Evolutionary conservation across 495 filamentous ascomycete genomes (phyloP), one percentile per base, ranked within the genome.

Genomic region (Jackrogersella minutella): DNA sequence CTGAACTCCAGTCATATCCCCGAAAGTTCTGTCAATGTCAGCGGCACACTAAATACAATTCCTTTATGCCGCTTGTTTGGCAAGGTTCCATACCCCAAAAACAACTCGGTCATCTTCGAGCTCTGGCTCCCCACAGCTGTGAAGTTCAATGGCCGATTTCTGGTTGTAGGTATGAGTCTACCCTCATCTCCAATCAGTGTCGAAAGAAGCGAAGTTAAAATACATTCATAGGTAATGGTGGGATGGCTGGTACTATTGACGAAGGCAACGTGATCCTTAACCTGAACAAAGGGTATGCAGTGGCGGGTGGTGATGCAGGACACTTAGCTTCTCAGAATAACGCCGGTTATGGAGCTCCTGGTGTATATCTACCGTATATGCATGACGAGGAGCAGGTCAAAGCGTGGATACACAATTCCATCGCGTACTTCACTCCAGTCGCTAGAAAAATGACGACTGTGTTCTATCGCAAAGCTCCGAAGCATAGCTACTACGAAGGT

Each of bases 371-470:
- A 14, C 69, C 74, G 9, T 81, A 73, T 56, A 50, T 80, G 44
- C 68, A 76, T 54, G 64, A 78, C 56, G 3, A 30, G n/a, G 74
- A 69, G 26, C 68, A 80, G 56, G 68, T 73, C 21, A 47, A 65
- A 34, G 77, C 77, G 7, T 82, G 79, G 79, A 80, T 80, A 50
- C 78, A 82, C 41, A 64, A 82, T 28, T 78, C 78, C 5, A 77
- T 80, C 24, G 74, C 76, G 3, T 70, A 77, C 19, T 72, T 78
- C 22, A 79, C 79, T 0, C 64, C 59, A 2, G 31, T 70, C 8
- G 76, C 77, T 3, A 77, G 71, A 17, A 39, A 66, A 6, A 56
- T 80, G 5, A 53, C 61, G 5, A 37, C 69, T 0, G 21, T 30
- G 44, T 80, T 75, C 68, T 81, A 80, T 43, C 57, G 55, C 5